phyloP scores from a whole-genome alignment of 257 asterid genomes.

The Plantago ovata region DNA sequence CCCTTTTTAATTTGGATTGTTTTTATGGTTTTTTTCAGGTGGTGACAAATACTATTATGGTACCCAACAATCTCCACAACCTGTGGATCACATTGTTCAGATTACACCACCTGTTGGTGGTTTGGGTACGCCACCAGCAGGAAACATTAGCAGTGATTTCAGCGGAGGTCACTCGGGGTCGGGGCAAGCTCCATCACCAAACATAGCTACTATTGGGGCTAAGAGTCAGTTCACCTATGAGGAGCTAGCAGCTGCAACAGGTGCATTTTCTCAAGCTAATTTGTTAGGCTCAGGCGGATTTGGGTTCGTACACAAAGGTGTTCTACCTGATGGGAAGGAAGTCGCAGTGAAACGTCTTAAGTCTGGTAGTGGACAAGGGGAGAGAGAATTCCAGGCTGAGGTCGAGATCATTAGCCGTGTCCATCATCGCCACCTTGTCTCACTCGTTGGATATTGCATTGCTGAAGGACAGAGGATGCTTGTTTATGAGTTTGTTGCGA shows the following conservation, averaged over 20 bases:
- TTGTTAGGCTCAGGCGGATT: constrained; percentile 90
- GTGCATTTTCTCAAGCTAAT: constrained; percentile 62
- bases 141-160: constrained; percentile 36
- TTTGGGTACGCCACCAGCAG: constrained; percentile 28
- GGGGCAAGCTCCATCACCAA: constrained; percentile 33
- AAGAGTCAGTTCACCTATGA: constrained; percentile 58
- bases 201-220: constrained; percentile 37
- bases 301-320: constrained; percentile 81
- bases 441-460: constrained; percentile 93
- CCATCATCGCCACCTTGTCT: constrained; percentile 92
- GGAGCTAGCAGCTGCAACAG: constrained; percentile 60
- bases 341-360: constrained; percentile 90
- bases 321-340: constrained; percentile 43
- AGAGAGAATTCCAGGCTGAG: constrained; percentile 92
- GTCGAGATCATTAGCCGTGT: constrained; percentile 94
- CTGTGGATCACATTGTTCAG: constrained; percentile 25
- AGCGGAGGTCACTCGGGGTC: constrained; percentile 35
- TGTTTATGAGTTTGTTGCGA: constrained; percentile 79
- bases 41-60: constrained; percentile 33
- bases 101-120: constrained; percentile 28
- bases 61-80: constrained; percentile 14
- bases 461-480: constrained; percentile 59
- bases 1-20: not conserved
- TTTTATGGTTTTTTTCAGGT: constrained; percentile 20
- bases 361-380: constrained; percentile 93